phyloP scores from a whole-genome alignment of 2,329 filamentous ascomycete species.

The Elsinoe batatas region DNA sequence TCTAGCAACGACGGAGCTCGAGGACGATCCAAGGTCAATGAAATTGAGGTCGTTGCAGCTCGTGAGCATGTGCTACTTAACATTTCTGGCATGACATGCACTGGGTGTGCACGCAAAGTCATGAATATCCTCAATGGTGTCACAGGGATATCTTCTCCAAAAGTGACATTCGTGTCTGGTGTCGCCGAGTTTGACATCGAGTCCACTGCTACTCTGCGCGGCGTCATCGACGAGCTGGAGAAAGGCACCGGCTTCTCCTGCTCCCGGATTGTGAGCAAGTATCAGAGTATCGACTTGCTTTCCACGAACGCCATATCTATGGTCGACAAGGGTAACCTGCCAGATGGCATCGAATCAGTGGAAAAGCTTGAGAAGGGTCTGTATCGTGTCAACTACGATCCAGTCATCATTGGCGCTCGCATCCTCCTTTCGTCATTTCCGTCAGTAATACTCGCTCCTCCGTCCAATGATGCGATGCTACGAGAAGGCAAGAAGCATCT shows the following conservation, averaged over 20 bases:
- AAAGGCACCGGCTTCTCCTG: constrained; percentile 50
- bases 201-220: constrained; percentile 22
- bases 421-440: constrained; percentile 27
- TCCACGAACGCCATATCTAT: neutral
- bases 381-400: constrained; percentile 39
- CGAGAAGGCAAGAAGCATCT: constrained; percentile 38
- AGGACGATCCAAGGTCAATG: neutral
- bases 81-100: constrained; percentile 62
- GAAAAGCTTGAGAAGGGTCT: constrained; percentile 24
- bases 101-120: constrained; percentile 60
- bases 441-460: constrained; percentile 23
- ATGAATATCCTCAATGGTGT: constrained; percentile 42
- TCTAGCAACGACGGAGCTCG: neutral
- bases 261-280: neutral
- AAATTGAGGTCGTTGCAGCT: neutral
- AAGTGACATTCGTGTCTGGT: constrained; percentile 54
- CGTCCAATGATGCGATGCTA: constrained; percentile 41
- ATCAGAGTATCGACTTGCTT: neutral
- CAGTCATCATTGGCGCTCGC: constrained; percentile 40
- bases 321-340: neutral
- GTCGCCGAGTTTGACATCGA: constrained; percentile 58
- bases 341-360: constrained; percentile 18
- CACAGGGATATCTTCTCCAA: constrained; percentile 43
- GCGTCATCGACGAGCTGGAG: constrained; percentile 42
- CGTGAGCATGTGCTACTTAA: constrained; percentile 46